A percentile compares a stretch with the other conserved stretches of the same genome.
phyloP scores from a whole-genome alignment of 2,329 filamentous ascomycete species.

The Leptosphaerulina australis region DNA sequence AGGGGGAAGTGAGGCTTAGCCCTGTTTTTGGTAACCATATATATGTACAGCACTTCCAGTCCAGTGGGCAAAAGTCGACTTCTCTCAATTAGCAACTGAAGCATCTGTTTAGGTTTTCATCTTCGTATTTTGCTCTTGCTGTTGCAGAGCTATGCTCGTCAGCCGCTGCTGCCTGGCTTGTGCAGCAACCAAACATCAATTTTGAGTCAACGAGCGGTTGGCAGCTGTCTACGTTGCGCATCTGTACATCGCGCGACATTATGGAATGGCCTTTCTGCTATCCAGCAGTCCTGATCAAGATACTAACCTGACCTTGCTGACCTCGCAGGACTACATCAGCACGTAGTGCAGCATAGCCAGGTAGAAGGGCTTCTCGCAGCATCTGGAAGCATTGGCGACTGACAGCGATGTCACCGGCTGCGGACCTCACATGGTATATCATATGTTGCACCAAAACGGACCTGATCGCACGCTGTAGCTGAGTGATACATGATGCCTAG shows the following conservation, averaged over 20 bases:
- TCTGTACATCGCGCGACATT: constrained; percentile 14
- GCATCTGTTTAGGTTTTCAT: background rate
- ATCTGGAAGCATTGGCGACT: constrained; percentile 19
- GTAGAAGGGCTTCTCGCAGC: constrained; percentile 27
- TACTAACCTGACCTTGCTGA: constrained; percentile 26
- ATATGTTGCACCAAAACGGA: background rate
- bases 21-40: constrained; percentile 23
- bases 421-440: constrained; percentile 2
- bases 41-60: constrained; percentile 22
- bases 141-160: constrained; percentile 1
- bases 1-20: constrained; percentile 43
- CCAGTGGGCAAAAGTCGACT: background rate
- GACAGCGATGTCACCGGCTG: constrained; percentile 23
- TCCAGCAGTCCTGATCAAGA: constrained; percentile 6
- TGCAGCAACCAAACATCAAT: constrained; percentile 29
- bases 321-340: constrained; percentile 29
- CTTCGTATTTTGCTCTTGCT: background rate
- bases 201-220: constrained; percentile 19
- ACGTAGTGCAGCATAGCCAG: constrained; percentile 25
- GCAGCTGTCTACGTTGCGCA: constrained; percentile 20
- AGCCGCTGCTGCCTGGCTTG: constrained; percentile 30
- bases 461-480: background rate
- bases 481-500: constrained; percentile 7
- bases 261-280: constrained; percentile 7
- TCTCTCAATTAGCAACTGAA: background rate